Conservation (phyloP, 768 basidiomycete species). For the Tylopilus sp. region DNA sequence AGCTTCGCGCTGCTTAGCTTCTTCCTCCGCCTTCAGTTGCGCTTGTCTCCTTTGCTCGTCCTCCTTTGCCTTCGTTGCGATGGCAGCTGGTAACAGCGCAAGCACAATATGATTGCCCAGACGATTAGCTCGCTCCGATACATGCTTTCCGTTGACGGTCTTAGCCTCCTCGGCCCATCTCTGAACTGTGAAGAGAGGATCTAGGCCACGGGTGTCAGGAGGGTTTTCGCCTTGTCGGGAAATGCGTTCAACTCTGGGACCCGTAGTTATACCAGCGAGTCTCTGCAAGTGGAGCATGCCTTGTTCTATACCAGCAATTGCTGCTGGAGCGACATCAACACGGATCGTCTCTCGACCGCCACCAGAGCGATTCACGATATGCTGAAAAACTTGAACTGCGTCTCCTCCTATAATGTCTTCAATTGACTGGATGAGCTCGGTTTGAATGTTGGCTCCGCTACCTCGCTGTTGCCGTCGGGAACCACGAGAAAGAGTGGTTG, state of each 20-base stretch:
- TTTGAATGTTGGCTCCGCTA: constrained; percentile 42
- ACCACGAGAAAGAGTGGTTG: constrained; percentile 43
- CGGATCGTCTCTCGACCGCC: constrained; percentile 65
- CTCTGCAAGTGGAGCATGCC: constrained; percentile 47
- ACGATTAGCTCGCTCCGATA: constrained; percentile 61
- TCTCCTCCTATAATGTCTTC: constrained; percentile 80
- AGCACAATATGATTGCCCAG: constrained; percentile 70
- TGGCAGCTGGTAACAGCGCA: constrained; percentile 75
- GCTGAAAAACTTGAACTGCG: constrained; percentile 79
- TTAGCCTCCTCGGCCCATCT: constrained; percentile 90
- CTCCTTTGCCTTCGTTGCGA: constrained; percentile 50
- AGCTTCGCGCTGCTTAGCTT: constrained; percentile 37
- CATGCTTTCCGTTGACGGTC: constrained; percentile 73
- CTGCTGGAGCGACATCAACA: constrained; percentile 69
- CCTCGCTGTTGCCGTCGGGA: constrained; percentile 57
- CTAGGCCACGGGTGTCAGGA: constrained; percentile 46
- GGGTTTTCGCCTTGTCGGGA: constrained; percentile 48
- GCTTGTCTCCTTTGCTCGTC: constrained; percentile 39
- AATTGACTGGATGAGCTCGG: constrained; percentile 70
- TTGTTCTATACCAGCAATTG: constrained; percentile 59
- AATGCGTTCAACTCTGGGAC: constrained; percentile 60
- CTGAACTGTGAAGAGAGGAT: constrained; percentile 76
- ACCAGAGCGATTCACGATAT: constrained; percentile 64
- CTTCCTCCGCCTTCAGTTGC: constrained; percentile 55
- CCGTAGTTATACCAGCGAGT: constrained; percentile 44